Evolutionary conservation across 805 yeast species (phyloP), one percentile per base, ranked within the genome.

Genomic region (Starmerella sirachaensis): DNA sequence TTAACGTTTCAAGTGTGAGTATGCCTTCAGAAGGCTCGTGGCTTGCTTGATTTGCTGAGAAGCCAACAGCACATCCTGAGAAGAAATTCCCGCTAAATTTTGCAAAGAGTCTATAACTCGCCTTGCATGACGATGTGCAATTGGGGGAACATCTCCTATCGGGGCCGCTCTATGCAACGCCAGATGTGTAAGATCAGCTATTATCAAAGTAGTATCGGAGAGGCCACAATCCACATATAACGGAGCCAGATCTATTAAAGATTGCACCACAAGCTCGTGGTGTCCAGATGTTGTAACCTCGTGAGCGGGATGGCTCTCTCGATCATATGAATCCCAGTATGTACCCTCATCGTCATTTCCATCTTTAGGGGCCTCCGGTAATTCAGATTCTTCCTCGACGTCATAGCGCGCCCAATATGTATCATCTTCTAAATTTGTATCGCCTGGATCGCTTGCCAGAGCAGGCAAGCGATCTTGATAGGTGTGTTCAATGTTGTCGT

Each of bases 51-150:
- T n/a, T n/a, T n/a, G n/a, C n/a, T n/a, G n/a, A n/a, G n/a, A n/a
- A n/a, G n/a, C n/a, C n/a, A n/a, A n/a, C n/a, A n/a, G n/a, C n/a
- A n/a, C n/a, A n/a, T n/a, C n/a, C n/a, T n/a, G n/a, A n/a, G n/a
- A n/a, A n/a, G n/a, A n/a, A n/a, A n/a, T n/a, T n/a, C n/a, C n/a
- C n/a, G n/a, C n/a, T n/a, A n/a, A n/a, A n/a, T n/a, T n/a, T n/a
- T n/a, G n/a, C n/a, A n/a, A n/a, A n/a, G n/a, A n/a, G n/a, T n/a
- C n/a, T n/a, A n/a, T n/a, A n/a, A n/a, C n/a, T n/a, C n/a, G n/a
- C n/a, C n/a, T n/a, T n/a, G 40, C 43, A 29, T 40, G 43, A 3
- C 35, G 25, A 14, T 29, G 40, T 4, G 43, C 40, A 3, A 40
- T 20, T 6, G 6, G 16, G 3, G 39, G 43, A 18, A 32, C 32